phyloP scores from a whole-genome alignment of 257 asterid genomes.

The Parsonsia alboflavescens region DNA sequence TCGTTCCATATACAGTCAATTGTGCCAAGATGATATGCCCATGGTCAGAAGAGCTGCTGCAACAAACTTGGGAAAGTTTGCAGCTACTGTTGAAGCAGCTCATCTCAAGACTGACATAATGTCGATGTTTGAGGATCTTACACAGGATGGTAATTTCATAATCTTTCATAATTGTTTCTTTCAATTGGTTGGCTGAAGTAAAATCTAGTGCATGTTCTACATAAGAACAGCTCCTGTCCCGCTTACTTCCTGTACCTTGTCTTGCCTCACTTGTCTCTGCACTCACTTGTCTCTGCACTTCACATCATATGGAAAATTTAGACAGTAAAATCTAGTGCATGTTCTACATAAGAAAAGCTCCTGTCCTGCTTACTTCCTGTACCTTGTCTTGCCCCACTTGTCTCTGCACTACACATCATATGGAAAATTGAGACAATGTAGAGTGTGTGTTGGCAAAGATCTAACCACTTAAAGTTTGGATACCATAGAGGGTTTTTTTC shows the following conservation, averaged over 20 bases:
- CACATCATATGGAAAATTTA: not conserved
- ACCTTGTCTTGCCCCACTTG: not conserved
- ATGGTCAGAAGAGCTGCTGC: slow-evolving; percentile 97
- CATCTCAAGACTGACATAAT: slow-evolving; percentile 41
- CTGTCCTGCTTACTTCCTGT: too few relatives aligned
- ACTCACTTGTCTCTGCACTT: too few relatives aligned
- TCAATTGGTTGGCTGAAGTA: not conserved
- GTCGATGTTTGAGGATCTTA: slow-evolving; percentile 52
- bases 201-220: not conserved
- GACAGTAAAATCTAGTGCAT: not conserved
- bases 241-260: not conserved
- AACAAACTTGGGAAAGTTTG: slow-evolving; percentile 51
- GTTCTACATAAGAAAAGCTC: not conserved
- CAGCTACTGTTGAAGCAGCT: slow-evolving; percentile 44
- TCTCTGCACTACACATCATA: not conserved
- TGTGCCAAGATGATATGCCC: slow-evolving; percentile 96
- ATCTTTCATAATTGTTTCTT: not conserved
- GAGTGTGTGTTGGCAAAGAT: not conserved
- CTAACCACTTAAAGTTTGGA: not conserved
- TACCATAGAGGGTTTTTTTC: not conserved
- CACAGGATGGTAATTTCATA: slow-evolving; percentile 37
- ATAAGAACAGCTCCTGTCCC: not conserved
- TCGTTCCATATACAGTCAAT: slow-evolving; percentile 69
- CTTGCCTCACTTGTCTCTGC: not conserved
- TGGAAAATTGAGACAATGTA: not conserved